Evolutionary conservation across 2,329 filamentous ascomycete species (phyloP), one percentile per base, ranked within the genome.

Genomic region (Endocalyx cinctus): DNA sequence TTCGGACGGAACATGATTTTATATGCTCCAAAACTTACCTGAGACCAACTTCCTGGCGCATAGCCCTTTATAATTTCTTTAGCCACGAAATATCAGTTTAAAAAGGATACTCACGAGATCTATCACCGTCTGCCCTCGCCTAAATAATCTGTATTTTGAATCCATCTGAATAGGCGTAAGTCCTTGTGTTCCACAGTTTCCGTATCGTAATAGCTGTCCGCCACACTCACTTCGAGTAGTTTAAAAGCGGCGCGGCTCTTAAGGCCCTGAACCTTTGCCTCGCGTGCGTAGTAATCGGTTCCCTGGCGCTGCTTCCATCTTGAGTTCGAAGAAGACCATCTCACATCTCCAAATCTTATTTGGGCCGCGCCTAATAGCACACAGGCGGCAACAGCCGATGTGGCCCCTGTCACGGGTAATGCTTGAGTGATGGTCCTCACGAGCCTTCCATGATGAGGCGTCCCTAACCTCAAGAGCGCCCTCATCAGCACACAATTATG

Each of bases 161-260:
- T 97, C 84, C 62, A 98, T 85, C 84, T 89, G n/a, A n/a, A n/a
- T n/a, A n/a, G n/a, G n/a, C n/a, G n/a, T n/a, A n/a, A n/a, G n/a
- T n/a, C n/a, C n/a, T n/a, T n/a, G n/a, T n/a, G n/a, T n/a, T n/a
- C n/a, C n/a, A n/a, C n/a, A 42, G 5, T 12, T 16, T 12, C n/a
- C 32, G 2, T 11, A 4, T 10, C 16, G 18, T 39, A 20, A 46
- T 19, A 37, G 37, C 16, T 17, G 15, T 34, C 13, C 28, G 27
- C 15, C 3, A 25, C 31, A 49, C 51, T 19, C 55, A 87, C 87
- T 70, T 96, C 85, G 13, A 96, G 63, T 8, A 98, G 68, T 61
- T 98, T 98, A 60, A 92, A 96, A 0, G 89, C 92, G 17, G 92
- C 92, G 42, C 92, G 79, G 50, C 87, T 94, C 62, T 90, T 96